Evolutionary conservation across 2,329 filamentous ascomycete species (phyloP).

Genomic region (Xylaria digitata): DNA sequence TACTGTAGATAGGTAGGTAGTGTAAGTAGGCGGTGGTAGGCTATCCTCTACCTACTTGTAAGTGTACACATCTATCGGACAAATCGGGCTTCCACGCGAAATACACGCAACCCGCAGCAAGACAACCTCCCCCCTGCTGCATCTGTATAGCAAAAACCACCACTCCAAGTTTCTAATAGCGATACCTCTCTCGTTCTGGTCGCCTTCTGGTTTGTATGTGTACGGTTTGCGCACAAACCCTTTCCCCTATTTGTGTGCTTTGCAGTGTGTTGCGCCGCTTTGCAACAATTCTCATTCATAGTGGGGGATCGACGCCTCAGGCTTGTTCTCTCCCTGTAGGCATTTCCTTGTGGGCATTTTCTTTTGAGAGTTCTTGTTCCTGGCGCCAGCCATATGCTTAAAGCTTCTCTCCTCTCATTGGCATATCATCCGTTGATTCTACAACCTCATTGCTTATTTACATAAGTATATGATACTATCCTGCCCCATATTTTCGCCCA

Average conservation of each 20-base stretch:
- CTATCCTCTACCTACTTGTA: too few relatives aligned
- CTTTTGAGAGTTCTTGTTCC: not conserved
- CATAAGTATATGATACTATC: constrained; percentile 4
- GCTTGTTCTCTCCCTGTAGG: not conserved
- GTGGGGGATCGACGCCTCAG: constrained; percentile 31
- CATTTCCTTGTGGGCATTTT: not conserved
- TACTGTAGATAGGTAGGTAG: not conserved
- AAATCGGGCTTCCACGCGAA: constrained; percentile 32
- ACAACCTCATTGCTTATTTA: constrained; percentile 16
- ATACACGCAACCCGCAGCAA: constrained; percentile 35
- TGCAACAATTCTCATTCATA: constrained; percentile 5
- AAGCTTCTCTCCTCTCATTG: constrained; percentile 10
- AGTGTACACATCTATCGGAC: constrained; percentile 21
- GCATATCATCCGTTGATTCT: not conserved
- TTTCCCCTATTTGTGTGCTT: constrained; percentile 7
- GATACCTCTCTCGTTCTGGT: not conserved
- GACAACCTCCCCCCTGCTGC: constrained; percentile 24
- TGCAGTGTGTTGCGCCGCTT: not conserved
- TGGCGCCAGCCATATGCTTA: constrained; percentile 6
- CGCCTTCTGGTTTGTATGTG: constrained; percentile 2
- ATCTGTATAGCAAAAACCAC: constrained; percentile 25
- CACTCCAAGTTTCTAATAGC: constrained; percentile 5
- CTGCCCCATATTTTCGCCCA: constrained; percentile 1
- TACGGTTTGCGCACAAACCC: not conserved
- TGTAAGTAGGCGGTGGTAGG: not conserved